Evolutionary conservation across 2,329 filamentous ascomycete species (phyloP).

Genomic region (Penicillium sp.): DNA sequence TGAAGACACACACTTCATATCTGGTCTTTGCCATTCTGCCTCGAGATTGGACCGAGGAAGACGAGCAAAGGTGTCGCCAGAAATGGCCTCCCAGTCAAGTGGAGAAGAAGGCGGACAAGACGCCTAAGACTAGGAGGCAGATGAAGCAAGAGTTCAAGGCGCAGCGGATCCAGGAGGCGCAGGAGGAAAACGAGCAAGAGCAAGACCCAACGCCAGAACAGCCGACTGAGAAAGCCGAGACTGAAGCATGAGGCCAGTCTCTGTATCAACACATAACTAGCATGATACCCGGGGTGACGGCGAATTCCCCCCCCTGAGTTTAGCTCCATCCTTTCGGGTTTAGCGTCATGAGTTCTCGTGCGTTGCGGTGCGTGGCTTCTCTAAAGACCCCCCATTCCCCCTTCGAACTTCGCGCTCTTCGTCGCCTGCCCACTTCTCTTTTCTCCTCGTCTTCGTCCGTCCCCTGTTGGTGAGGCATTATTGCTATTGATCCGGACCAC

Average conservation of each 20-base stretch:
- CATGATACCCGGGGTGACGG: too few species aligned
- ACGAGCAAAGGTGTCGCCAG: slow-evolving; percentile 66
- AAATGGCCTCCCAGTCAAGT: slow-evolving; percentile 64
- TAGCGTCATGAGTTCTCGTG: background rate
- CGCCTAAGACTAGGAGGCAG: slow-evolving; percentile 40
- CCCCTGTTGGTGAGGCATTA: background rate
- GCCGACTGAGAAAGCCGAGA: slow-evolving; percentile 4
- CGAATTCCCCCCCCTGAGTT: background rate
- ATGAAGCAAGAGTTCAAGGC: slow-evolving; percentile 47
- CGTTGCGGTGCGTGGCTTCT: background rate
- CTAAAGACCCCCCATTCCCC: background rate
- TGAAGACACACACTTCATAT: slow-evolving; percentile 97
- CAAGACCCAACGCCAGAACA: background rate
- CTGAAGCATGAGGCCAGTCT: slow-evolving; percentile 1
- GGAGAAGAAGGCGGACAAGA: slow-evolving; percentile 21
- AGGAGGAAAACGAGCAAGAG: slow-evolving; percentile 11
- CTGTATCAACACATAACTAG: slow-evolving; percentile 3
- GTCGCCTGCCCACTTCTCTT: background rate
- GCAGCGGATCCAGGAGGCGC: slow-evolving; percentile 32
- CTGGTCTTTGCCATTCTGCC: slow-evolving; percentile 88
- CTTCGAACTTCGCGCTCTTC: background rate
- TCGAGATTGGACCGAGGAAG: slow-evolving; percentile 77
- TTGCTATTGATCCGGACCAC: slow-evolving; percentile 1
- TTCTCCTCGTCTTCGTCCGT: background rate
- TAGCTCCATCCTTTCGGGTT: background rate